Evolutionary conservation across 2,329 filamentous ascomycete species (phyloP).

Genomic region (Exophiala sp.): DNA sequence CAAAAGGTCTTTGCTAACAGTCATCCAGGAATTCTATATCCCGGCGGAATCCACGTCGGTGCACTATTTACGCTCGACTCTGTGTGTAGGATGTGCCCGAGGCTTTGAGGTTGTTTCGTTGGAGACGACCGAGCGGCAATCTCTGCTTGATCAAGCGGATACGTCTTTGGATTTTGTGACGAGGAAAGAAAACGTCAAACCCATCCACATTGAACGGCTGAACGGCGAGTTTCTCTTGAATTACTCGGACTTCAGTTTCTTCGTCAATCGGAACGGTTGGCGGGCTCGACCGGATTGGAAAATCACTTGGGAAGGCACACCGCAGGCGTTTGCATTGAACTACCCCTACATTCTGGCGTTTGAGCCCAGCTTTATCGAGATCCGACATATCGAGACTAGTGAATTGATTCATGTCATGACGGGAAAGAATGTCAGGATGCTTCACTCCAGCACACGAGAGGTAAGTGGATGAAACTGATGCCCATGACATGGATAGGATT

Average conservation of each 20-base stretch:
- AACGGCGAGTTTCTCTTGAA: constrained; percentile 96
- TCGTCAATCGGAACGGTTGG: constrained; percentile 98
- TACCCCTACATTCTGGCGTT: constrained; percentile 97
- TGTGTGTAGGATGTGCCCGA: constrained; percentile 90
- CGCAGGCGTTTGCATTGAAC: constrained; percentile 85
- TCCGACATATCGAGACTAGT: constrained; percentile 88
- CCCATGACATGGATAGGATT: too few relatives aligned
- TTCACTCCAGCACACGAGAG: constrained; percentile 95
- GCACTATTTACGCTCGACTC: constrained; percentile 92
- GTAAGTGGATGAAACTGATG: too few relatives aligned
- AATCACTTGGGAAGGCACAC: constrained; percentile 94
- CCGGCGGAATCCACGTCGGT: constrained; percentile 97
- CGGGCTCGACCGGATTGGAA: constrained; percentile 91
- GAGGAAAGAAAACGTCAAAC: constrained; percentile 84
- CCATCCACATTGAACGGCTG: constrained; percentile 94
- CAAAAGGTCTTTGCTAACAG: constrained; percentile 24
- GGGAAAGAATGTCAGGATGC: constrained; percentile 92
- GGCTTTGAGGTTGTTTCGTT: constrained; percentile 96
- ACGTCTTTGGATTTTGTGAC: constrained; percentile 97
- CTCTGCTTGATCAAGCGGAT: constrained; percentile 91
- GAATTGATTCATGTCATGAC: constrained; percentile 90
- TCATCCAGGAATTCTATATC: constrained; percentile 79
- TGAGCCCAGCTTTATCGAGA: constrained; percentile 94
- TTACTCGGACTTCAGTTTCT: constrained; percentile 98
- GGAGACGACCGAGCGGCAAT: constrained; percentile 96